Evolutionary conservation across 768 basidiomycete species (phyloP).

Genomic region (Mycena capillaripes): DNA sequence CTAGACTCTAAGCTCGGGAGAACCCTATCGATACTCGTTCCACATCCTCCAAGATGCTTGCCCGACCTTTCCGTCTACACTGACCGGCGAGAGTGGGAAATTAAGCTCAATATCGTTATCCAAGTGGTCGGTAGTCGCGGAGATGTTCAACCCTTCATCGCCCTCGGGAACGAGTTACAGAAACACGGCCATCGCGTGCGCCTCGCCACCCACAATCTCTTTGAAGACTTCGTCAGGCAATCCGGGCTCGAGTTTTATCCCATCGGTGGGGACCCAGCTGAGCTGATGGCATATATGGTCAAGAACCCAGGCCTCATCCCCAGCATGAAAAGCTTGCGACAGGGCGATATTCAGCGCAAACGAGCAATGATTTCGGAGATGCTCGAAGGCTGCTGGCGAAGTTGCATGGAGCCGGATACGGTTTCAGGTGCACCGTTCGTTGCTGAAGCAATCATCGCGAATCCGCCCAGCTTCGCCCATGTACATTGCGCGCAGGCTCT

Average conservation of each 20-base stretch:
- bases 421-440: constrained; percentile 51
- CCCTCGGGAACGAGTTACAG: constrained; percentile 53
- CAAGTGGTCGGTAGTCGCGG: constrained; percentile 44
- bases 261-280: constrained; percentile 60
- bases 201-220: constrained; percentile 60
- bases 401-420: constrained; percentile 52
- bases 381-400: constrained; percentile 57
- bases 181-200: constrained; percentile 58
- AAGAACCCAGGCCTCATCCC: constrained; percentile 63
- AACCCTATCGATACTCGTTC: constrained; percentile 24
- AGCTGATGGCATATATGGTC: constrained; percentile 66
- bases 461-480: constrained; percentile 65
- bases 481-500: constrained; percentile 61
- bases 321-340: constrained; percentile 52
- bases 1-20: constrained; percentile 27
- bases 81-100: constrained; percentile 25
- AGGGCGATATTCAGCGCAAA: constrained; percentile 59
- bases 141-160: constrained; percentile 63
- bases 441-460: constrained; percentile 62
- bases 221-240: constrained; percentile 54
- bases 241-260: constrained; percentile 58
- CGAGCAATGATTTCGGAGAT: constrained; percentile 59
- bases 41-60: constrained; percentile 12
- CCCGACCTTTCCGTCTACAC: neutral
- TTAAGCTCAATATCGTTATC: constrained; percentile 37